Evolutionary conservation across 2,329 filamentous ascomycete genomes (phyloP), one percentile per base, ranked within the genome.

Genomic region (Penicillium fuscoglaucum): DNA sequence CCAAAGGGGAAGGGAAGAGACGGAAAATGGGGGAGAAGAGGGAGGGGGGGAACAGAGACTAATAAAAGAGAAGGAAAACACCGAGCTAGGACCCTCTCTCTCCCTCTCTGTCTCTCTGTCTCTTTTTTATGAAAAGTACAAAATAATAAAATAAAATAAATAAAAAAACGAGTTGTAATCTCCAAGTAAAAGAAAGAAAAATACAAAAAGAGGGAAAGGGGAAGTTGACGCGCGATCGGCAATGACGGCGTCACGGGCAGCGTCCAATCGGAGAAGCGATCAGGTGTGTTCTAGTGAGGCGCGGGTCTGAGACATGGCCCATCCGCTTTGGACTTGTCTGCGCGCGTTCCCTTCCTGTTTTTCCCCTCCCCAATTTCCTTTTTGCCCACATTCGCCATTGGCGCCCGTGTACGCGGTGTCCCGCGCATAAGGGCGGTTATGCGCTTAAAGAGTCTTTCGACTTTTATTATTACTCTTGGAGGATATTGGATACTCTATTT

Each of bases 201-300:
- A 31, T n/a, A 26, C 55, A 53, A 45, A 43, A 45, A 52, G n/a
- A 50, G 43, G 33, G 53, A 60, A 56, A 57, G 53, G 57, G 49
- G 55, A 64, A 66, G 66, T 74, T 74, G 70, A 69, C 72, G 72
- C 72, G 72, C 72, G 72, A 75, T 74, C 72, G 68, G 69, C 73
- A 70, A 68, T 66, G 68, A 67, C 68, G 66, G 68, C 67, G 64
- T 67, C 62, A 68, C 63, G 50, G 54, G 35, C 48, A 43, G 59
- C 53, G 61, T 13, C 66, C 66, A 68, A 67, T 67, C 66, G 61
- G 66, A 66, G 62, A 63, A 33, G 57, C 28, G 57, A 62, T 65
- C 60, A 59, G 54, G 60, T 28, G 53, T 48, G 29, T 57, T 41
- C 59, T 58, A 61, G 67, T 66, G 65, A 57, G 64, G 57, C 64